Percentiles rank a stretch among this genome's conserved stretches.
These are phyloP conservation scores for Canariomyces notabilis DNA, from an alignment of 2,329 filamentous ascomycete species.

Conservation along the genomic window DNA sequence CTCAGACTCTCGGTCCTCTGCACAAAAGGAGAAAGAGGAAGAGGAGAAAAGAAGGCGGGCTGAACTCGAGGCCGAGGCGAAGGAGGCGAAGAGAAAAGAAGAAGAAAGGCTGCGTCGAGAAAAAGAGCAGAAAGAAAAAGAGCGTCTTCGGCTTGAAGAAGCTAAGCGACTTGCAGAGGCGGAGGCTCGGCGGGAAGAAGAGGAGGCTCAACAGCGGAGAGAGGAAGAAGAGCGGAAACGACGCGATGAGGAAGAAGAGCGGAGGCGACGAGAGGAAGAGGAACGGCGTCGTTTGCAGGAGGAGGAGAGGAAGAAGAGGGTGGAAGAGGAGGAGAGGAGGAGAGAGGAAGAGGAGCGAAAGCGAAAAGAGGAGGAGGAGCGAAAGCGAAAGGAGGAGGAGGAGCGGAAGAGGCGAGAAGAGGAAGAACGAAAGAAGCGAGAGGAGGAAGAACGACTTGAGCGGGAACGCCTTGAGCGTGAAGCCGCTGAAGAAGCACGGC, in stretches of 20 bases:
- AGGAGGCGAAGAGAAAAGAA: conserved; percentile 26
- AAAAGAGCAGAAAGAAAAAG: conserved; percentile 26
- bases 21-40: conserved; percentile 31
- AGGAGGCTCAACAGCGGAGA: conserved; percentile 30
- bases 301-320: conserved; percentile 31
- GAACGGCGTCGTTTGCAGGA: conserved; percentile 27
- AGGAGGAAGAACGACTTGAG: conserved; percentile 32
- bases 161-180: conserved; percentile 19
- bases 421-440: conserved; percentile 29
- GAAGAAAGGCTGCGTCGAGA: conserved; percentile 26
- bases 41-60: conserved; percentile 30
- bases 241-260: conserved; percentile 28
- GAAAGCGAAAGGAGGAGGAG: conserved; percentile 29
- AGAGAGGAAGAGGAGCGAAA: conserved; percentile 26
- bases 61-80: conserved; percentile 30
- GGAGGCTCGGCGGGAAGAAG: conserved; percentile 20
- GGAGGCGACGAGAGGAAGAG: conserved; percentile 28
- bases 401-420: conserved; percentile 27
- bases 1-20: conserved; percentile 24
- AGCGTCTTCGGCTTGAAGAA: conserved; percentile 28
- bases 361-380: conserved; percentile 27
- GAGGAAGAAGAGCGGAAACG: conserved; percentile 31
- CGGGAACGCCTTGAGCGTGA: conserved; percentile 29
- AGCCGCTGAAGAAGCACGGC: conserved; percentile 32
- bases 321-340: conserved; percentile 34